These are phyloP conservation scores for Monosporascus sp. DNA, from an alignment of 2,329 filamentous ascomycete species.

Conservation along the genomic window DNA sequence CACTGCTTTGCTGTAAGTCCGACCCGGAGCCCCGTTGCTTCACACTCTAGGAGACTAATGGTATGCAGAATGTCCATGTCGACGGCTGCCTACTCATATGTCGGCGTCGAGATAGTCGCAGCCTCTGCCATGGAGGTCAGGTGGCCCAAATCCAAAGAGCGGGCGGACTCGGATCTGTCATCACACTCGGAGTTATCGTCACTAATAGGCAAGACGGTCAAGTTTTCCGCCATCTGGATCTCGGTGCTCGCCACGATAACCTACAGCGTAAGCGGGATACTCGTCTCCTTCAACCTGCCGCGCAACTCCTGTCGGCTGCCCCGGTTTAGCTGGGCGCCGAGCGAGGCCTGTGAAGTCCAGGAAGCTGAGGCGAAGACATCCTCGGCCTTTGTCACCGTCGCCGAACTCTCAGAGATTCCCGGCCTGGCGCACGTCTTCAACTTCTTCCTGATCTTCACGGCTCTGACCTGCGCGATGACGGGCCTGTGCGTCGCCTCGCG, in stretches of 20 bases:
- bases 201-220: constrained; percentile 20
- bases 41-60: not conserved
- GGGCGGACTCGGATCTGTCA: constrained; percentile 5
- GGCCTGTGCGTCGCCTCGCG: constrained; percentile 31
- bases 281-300: constrained; percentile 22
- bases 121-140: constrained; percentile 28
- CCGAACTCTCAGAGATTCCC: constrained; percentile 2
- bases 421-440: constrained; percentile 25
- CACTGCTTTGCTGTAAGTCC: constrained; percentile 19
- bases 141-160: constrained; percentile 15
- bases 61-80: constrained; percentile 22
- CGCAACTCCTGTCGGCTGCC: constrained; percentile 17
- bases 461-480: constrained; percentile 28
- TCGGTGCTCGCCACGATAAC: constrained; percentile 19
- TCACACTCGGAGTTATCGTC: constrained; percentile 4
- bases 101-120: constrained; percentile 28
- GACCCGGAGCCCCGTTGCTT: not conserved
- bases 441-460: constrained; percentile 28
- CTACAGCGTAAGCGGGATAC: constrained; percentile 22
- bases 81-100: constrained; percentile 28
- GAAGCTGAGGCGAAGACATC: constrained; percentile 1
- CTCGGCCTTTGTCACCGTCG: constrained; percentile 24
- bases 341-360: not conserved
- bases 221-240: constrained; percentile 20
- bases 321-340: constrained; percentile 17